These are phyloP conservation scores for Pontederia paniculata DNA, from an alignment of 176 grass and related monocot genomes.

Conservation along the genomic window DNA sequence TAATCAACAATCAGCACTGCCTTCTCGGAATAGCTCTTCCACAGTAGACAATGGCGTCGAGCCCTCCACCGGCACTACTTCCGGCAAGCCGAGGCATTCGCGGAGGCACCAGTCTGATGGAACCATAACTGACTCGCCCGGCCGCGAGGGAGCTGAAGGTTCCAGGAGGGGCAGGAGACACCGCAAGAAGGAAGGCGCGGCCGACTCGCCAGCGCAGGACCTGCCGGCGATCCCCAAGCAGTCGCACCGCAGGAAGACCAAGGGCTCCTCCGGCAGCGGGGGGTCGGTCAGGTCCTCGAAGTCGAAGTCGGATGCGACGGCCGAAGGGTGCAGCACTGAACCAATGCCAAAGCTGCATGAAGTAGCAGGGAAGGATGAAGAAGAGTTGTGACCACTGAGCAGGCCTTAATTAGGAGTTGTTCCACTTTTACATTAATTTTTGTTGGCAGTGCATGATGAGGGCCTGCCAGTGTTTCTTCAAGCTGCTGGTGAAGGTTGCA, in stretches of 20 bases:
- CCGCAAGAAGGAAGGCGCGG: conserved; percentile 39
- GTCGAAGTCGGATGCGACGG: conserved; percentile 8
- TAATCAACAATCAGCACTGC: conserved; percentile 21
- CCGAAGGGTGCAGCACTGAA: conserved; percentile 10
- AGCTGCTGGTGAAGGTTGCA: too few species aligned
- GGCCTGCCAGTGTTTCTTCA: too few species aligned
- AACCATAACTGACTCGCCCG: conserved; percentile 26
- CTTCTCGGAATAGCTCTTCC: neutral
- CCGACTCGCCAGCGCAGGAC: conserved; percentile 20
- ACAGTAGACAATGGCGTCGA: conserved; percentile 14
- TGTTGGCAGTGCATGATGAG: too few species aligned
- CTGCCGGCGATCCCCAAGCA: conserved; percentile 78
- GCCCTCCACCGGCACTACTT: conserved; percentile 18
- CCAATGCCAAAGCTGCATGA: neutral
- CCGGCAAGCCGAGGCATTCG: conserved; percentile 31
- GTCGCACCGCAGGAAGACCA: conserved; percentile 49
- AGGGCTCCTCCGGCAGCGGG: conserved; percentile 27
- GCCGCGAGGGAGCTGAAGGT: conserved; percentile 29
- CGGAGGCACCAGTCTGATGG: conserved; percentile 61
- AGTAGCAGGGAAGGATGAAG: too few species aligned
- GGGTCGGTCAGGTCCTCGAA: conserved; percentile 11
- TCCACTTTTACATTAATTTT: too few species aligned
- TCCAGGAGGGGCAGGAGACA: conserved; percentile 39
- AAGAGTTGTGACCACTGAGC: too few species aligned
- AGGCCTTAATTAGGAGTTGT: too few species aligned